These are phyloP conservation scores for Dictyophora rubrovolvata DNA, from an alignment of 768 basidiomycete species.

Conservation along the genomic window DNA sequence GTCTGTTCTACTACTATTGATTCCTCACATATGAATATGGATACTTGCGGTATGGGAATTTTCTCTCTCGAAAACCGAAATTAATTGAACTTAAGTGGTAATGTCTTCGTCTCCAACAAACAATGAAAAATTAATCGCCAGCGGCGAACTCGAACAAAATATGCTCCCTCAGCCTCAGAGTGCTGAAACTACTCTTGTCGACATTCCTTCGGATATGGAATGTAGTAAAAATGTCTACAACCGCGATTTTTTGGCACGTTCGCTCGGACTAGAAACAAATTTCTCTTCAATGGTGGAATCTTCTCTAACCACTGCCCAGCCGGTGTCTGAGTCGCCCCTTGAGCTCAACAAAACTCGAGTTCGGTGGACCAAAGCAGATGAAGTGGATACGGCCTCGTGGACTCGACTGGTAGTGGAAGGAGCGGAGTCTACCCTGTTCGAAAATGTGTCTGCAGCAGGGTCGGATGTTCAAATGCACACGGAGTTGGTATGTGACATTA, in stretches of 20 bases:
- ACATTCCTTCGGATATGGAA: background rate
- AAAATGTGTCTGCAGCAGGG: background rate
- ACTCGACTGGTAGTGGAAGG: constrained; percentile 2
- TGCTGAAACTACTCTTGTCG: background rate
- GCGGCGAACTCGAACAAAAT: background rate
- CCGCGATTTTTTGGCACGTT: background rate
- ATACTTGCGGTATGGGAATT: background rate
- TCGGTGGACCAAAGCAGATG: constrained; percentile 1
- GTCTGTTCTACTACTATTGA: background rate
- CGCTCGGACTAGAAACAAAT: background rate
- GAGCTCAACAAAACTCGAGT: background rate
- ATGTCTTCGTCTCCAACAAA: background rate
- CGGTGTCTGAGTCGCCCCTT: background rate
- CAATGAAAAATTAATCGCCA: background rate
- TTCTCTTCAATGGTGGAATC: background rate
- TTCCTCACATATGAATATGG: background rate
- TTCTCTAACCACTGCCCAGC: background rate
- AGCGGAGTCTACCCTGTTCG: background rate
- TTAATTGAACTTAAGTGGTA: background rate
- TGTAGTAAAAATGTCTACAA: background rate
- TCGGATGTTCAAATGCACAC: background rate
- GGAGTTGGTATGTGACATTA: background rate
- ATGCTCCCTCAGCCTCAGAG: background rate
- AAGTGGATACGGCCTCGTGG: background rate
- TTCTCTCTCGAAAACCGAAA: background rate